phyloP scores from a whole-genome alignment of 2,329 filamentous ascomycete species.

The Neophaeococcomyces mojaviensis region DNA sequence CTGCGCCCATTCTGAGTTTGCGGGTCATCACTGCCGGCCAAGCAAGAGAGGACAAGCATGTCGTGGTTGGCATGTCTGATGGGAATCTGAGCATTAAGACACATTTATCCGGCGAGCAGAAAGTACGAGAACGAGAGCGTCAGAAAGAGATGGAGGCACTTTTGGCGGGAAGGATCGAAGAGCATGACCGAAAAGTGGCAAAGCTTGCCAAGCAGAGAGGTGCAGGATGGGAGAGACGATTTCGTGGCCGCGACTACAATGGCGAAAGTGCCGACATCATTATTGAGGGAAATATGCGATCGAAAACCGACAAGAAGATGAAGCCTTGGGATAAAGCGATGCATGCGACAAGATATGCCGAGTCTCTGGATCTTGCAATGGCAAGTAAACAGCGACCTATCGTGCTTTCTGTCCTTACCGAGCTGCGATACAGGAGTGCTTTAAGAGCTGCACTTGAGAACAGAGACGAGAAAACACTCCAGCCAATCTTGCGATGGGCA shows the following conservation, averaged over 20 bases:
- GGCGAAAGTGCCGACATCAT: conserved; percentile 83
- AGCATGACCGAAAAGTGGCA: conserved; percentile 64
- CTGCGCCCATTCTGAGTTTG: conserved; percentile 79
- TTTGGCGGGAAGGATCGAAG: conserved; percentile 67
- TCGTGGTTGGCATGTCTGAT: conserved; percentile 90
- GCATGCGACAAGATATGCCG: conserved; percentile 66
- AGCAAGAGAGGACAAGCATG: conserved; percentile 74
- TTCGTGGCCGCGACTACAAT: conserved; percentile 67
- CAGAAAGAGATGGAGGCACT: conserved; percentile 80
- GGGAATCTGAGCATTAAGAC: conserved; percentile 88
- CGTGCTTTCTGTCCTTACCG: conserved; percentile 70
- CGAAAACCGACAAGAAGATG: conserved; percentile 54
- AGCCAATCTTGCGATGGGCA: conserved; percentile 78
- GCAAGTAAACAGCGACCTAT: conserved; percentile 45
- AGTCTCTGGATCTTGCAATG: conserved; percentile 73
- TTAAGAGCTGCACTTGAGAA: conserved; percentile 71
- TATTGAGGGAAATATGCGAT: conserved; percentile 65
- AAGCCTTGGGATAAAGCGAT: conserved; percentile 74
- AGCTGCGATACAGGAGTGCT: conserved; percentile 79
- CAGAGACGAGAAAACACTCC: conserved; percentile 71
- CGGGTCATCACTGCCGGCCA: conserved; percentile 63
- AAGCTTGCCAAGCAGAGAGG: conserved; percentile 51
- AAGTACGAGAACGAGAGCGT: conserved; percentile 64
- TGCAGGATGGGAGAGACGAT: conserved; percentile 53
- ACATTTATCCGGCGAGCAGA: conserved; percentile 75